Evolutionary conservation across 331 rosid species (phyloP).

Genomic region (Quercus tomentella): DNA sequence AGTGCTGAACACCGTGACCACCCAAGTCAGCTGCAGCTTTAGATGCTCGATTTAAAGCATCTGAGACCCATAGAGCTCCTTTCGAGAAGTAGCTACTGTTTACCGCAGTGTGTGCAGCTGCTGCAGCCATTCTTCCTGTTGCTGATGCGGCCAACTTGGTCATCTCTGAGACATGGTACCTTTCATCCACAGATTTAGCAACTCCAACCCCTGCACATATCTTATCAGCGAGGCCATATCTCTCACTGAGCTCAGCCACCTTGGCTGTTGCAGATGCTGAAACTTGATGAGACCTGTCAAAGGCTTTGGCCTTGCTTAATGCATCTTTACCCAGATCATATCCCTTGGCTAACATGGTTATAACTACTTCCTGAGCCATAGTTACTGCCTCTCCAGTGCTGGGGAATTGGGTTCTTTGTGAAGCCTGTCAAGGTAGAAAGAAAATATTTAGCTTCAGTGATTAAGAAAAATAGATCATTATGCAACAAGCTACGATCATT

Average conservation of each 20-base stretch:
- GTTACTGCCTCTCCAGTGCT: slow-evolving; percentile 74
- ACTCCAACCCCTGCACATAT: slow-evolving; percentile 60
- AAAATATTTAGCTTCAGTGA: neutral
- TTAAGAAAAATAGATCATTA: neutral
- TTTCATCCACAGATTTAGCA: slow-evolving; percentile 56
- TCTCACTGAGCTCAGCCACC: slow-evolving; percentile 69
- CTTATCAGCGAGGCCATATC: slow-evolving; percentile 63
- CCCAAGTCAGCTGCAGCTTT: slow-evolving; percentile 81
- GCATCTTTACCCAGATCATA: slow-evolving; percentile 77
- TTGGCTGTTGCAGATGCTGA: slow-evolving; percentile 69
- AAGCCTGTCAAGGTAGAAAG: slow-evolving; percentile 30
- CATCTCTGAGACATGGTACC: slow-evolving; percentile 59
- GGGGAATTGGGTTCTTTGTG: slow-evolving; percentile 40
- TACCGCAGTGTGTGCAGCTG: slow-evolving; percentile 58
- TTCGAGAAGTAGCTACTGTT: slow-evolving; percentile 75
- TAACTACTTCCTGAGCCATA: slow-evolving; percentile 78
- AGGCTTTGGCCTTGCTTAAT: slow-evolving; percentile 62
- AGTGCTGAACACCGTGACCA: slow-evolving; percentile 32
- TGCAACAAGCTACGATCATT: neutral
- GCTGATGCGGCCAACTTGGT: slow-evolving; percentile 67
- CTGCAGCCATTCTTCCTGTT: slow-evolving; percentile 71
- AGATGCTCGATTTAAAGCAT: slow-evolving; percentile 67
- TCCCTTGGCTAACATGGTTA: slow-evolving; percentile 81
- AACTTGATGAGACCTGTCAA: slow-evolving; percentile 69
- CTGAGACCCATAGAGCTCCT: slow-evolving; percentile 87